Percentiles rank a stretch among this genome's conserved stretches.
Conservation (phyloP, 805 yeast species). For the Saccharomycopsis sp. region DNA sequence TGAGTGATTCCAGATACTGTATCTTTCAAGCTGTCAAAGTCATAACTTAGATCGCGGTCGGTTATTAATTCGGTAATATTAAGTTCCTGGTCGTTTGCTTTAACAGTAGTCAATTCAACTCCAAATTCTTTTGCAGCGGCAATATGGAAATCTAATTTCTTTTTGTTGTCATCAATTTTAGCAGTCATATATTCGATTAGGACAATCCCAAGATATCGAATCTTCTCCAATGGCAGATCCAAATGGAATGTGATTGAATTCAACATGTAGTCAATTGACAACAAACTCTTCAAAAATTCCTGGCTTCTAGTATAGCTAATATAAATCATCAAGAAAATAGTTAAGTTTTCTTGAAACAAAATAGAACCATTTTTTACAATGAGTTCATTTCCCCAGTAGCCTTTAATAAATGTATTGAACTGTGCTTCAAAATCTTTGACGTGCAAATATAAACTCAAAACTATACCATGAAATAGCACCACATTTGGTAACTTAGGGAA, state of each 20-base stretch:
- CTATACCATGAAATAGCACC: conserved; percentile 3
- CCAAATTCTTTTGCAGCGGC: conserved; percentile 6
- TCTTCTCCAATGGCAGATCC: conserved; percentile 11
- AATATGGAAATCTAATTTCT: conserved; percentile 15
- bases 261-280: conserved; percentile 1
- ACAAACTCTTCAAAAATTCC: conserved; percentile 3
- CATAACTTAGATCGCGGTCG: too few relatives aligned
- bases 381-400: conserved; percentile 12
- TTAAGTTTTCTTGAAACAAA: conserved; percentile 10
- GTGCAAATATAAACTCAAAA: not conserved
- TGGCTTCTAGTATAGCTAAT: not conserved
- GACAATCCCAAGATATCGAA: conserved; percentile 17
- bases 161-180: not conserved
- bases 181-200: conserved; percentile 15
- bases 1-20: too few relatives aligned
- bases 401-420: conserved; percentile 2
- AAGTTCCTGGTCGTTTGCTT: too few relatives aligned
- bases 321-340: conserved; percentile 7
- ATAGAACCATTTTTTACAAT: conserved; percentile 10
- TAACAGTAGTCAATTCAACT: too few relatives aligned
- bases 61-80: too few relatives aligned
- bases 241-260: conserved; percentile 13
- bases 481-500: not conserved
- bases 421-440: not conserved
- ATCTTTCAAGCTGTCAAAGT: too few relatives aligned